Conservation (phyloP, 176 grass and related monocot species). For the Carex parvula region DNA sequence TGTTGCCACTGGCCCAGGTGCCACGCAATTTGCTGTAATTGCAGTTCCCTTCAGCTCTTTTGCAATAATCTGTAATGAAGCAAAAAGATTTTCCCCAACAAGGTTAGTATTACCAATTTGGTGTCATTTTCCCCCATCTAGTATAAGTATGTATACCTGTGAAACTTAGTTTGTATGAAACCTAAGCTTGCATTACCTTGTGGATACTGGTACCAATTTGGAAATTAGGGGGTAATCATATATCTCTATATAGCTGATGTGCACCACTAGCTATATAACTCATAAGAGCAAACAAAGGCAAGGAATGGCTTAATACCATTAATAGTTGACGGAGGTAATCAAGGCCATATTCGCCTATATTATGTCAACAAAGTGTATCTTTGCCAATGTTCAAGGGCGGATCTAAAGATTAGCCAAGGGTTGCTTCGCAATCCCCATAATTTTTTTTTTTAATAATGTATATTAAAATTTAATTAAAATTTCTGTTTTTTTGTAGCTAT, state of each 20-base stretch:
- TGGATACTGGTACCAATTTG: background rate
- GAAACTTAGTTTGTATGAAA: background rate
- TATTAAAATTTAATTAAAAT: too few species aligned
- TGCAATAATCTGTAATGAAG: slow-evolving; percentile 9
- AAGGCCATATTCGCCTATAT: background rate
- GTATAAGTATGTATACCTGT: background rate
- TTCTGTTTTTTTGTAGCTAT: too few species aligned
- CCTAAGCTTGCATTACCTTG: background rate
- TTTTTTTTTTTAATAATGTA: too few species aligned
- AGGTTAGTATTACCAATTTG: background rate
- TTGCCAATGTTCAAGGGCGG: too few species aligned
- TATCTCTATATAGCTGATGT: background rate
- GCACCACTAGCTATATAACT: background rate
- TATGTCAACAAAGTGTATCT: background rate
- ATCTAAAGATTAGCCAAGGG: too few species aligned
- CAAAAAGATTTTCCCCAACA: background rate
- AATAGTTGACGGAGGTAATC: background rate
- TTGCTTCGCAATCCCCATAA: too few species aligned
- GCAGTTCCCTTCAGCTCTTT: slow-evolving; percentile 35
- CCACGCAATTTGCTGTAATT: slow-evolving; percentile 40
- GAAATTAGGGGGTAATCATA: background rate
- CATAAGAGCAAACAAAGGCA: background rate
- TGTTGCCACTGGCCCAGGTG: slow-evolving; percentile 34
- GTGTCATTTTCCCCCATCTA: background rate
- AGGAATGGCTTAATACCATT: background rate